Percentiles rank a stretch among this genome's conserved stretches.
phyloP scores from a whole-genome alignment of 495 filamentous ascomycete genomes.

The Aspergillus ostianus region DNA sequence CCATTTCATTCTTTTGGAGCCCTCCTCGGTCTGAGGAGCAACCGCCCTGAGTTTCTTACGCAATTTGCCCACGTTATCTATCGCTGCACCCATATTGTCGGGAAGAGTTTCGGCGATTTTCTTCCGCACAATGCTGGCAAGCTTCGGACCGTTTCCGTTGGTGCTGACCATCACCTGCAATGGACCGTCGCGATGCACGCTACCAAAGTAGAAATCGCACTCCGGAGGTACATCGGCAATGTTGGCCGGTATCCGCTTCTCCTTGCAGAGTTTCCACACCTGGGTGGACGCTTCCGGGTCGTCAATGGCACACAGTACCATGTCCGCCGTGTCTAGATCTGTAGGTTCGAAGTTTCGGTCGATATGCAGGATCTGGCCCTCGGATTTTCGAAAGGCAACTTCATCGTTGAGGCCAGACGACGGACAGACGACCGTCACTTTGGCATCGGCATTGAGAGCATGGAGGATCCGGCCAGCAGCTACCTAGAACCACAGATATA shows the following conservation, averaged over 20 bases:
- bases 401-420: conserved; percentile 79
- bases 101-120: conserved; percentile 79
- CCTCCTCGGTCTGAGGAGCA: conserved; percentile 69
- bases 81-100: conserved; percentile 72
- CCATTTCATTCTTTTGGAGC: conserved; percentile 91
- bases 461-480: conserved; percentile 91
- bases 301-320: conserved; percentile 92
- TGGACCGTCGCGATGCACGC: conserved; percentile 89
- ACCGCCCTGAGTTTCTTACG: conserved; percentile 75
- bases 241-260: conserved; percentile 80
- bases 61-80: conserved; percentile 76
- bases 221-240: conserved; percentile 96
- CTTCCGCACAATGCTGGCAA: conserved; percentile 82
- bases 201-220: conserved; percentile 98
- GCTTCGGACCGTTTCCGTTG: conserved; percentile 91
- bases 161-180: conserved; percentile 98
- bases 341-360: conserved; percentile 77
- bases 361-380: conserved; percentile 70
- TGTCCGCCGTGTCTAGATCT: conserved; percentile 75
- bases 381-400: conserved; percentile 74
- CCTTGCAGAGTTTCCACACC: conserved; percentile 91
- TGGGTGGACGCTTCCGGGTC: conserved; percentile 80
- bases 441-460: conserved; percentile 90
- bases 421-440: conserved; percentile 81
- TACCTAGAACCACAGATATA: conserved; percentile 56